These are phyloP conservation scores for Vanrija sp. DNA, from an alignment of 1,284 basidiomycete genomes.

Conservation along the genomic window DNA sequence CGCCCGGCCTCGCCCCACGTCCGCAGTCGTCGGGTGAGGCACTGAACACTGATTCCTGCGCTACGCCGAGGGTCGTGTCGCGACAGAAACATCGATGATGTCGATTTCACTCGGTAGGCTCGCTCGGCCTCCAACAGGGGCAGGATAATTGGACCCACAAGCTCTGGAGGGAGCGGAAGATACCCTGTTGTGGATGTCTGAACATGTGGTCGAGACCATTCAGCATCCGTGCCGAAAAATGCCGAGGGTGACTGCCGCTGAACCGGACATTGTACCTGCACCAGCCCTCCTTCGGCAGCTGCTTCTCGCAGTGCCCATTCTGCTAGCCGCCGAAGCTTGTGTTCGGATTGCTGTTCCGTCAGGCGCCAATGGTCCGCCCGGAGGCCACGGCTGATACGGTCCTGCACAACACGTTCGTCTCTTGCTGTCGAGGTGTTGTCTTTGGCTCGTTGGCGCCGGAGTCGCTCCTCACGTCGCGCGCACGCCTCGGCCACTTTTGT, in stretches of 20 bases:
- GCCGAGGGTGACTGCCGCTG: not conserved
- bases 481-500: constrained; percentile 18
- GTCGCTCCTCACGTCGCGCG: constrained; percentile 25
- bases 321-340: constrained; percentile 23
- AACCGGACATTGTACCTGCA: constrained; percentile 18
- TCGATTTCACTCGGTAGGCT: not conserved
- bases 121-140: constrained; percentile 22
- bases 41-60: constrained; percentile 24
- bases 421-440: constrained; percentile 17
- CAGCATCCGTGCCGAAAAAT: too few relatives aligned
- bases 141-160: constrained; percentile 30
- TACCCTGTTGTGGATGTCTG: constrained; percentile 10
- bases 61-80: constrained; percentile 18
- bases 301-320: constrained; percentile 27
- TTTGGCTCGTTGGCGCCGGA: constrained; percentile 23
- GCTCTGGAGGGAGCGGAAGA: constrained; percentile 30
- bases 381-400: not conserved
- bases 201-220: not conserved
- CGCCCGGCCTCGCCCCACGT: constrained; percentile 36
- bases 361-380: constrained; percentile 5
- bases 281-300: constrained; percentile 28
- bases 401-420: constrained; percentile 15
- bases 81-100: constrained; percentile 9
- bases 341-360: constrained; percentile 10
- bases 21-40: constrained; percentile 16